Percentiles rank a stretch among this genome's conserved stretches.
Conservation (phyloP, 495 filamentous ascomycete genomes). For the Thermothielavioides terrestris region DNA sequence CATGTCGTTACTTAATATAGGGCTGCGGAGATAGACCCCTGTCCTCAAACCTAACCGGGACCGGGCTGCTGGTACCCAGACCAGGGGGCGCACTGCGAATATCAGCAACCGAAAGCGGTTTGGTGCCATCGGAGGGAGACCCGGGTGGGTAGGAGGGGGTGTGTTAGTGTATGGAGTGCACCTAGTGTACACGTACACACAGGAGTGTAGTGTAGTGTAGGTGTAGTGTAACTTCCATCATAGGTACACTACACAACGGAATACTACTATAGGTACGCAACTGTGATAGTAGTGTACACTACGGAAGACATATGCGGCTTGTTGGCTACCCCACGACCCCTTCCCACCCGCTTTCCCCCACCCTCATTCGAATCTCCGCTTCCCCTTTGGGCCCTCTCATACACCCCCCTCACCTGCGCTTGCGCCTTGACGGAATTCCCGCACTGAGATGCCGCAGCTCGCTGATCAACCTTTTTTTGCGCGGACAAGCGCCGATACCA, state of each 20-base stretch:
- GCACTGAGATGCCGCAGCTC: background rate
- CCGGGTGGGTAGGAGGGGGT: too few species aligned
- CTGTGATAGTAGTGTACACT: too few species aligned
- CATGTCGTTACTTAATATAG: conserved; percentile 32
- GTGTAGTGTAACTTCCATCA: too few species aligned
- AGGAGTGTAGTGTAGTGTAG: too few species aligned
- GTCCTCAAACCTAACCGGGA: conserved; percentile 6
- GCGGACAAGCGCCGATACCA: conserved; percentile 10
- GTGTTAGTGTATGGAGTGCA: too few species aligned
- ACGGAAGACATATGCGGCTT: too few species aligned
- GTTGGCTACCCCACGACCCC: background rate
- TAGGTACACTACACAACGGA: too few species aligned
- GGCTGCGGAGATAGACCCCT: conserved; percentile 19
- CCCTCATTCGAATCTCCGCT: background rate
- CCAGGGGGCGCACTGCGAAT: too few species aligned
- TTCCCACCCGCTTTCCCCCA: background rate
- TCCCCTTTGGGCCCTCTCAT: background rate
- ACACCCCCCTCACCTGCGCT: conserved; percentile 1
- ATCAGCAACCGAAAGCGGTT: conserved; percentile 23
- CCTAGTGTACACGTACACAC: too few species aligned
- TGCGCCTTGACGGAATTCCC: conserved; percentile 8
- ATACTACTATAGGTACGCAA: too few species aligned
- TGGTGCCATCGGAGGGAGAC: conserved; percentile 18
- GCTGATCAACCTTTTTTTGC: conserved; percentile 5
- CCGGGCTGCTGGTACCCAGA: conserved; percentile 14